phyloP scores from a whole-genome alignment of 2,329 filamentous ascomycete species.

The Trichoderma afroharzianum region DNA sequence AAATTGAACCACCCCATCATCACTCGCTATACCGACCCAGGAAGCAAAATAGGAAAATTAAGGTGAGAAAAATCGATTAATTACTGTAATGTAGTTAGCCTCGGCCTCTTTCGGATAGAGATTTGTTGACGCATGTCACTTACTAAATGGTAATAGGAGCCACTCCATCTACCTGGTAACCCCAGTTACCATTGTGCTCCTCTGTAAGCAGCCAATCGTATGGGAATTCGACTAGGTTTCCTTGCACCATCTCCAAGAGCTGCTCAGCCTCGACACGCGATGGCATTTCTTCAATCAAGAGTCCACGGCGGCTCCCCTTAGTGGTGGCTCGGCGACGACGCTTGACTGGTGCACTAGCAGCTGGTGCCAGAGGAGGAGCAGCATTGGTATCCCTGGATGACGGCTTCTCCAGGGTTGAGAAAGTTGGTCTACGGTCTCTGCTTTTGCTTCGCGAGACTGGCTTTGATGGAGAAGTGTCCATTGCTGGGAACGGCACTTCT shows the following conservation, averaged over 20 bases:
- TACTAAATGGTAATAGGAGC: slow-evolving; percentile 97
- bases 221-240: slow-evolving; percentile 85
- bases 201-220: slow-evolving; percentile 94
- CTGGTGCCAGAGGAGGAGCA: slow-evolving; percentile 26
- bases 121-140: slow-evolving; percentile 34
- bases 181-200: slow-evolving; percentile 91
- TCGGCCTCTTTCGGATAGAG: not conserved
- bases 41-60: not conserved
- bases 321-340: slow-evolving; percentile 67
- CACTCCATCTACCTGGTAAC: slow-evolving; percentile 93
- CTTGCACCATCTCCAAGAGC: slow-evolving; percentile 76
- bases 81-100: slow-evolving; percentile 33
- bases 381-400: slow-evolving; percentile 34
- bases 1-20: not conserved
- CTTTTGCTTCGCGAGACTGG: slow-evolving; percentile 37
- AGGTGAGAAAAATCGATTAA: slow-evolving; percentile 23
- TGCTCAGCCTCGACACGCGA: slow-evolving; percentile 74
- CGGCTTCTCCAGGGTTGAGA: slow-evolving; percentile 51
- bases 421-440: slow-evolving; percentile 52
- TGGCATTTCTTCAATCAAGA: slow-evolving; percentile 72
- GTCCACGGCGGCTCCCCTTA: slow-evolving; percentile 62
- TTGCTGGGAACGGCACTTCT: slow-evolving; percentile 45
- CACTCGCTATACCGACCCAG: not conserved
- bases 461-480: slow-evolving; percentile 38
- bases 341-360: slow-evolving; percentile 49